Conservation (phyloP, 164 flowering plant genomes). For the Magnolia changhungtana region DNA sequence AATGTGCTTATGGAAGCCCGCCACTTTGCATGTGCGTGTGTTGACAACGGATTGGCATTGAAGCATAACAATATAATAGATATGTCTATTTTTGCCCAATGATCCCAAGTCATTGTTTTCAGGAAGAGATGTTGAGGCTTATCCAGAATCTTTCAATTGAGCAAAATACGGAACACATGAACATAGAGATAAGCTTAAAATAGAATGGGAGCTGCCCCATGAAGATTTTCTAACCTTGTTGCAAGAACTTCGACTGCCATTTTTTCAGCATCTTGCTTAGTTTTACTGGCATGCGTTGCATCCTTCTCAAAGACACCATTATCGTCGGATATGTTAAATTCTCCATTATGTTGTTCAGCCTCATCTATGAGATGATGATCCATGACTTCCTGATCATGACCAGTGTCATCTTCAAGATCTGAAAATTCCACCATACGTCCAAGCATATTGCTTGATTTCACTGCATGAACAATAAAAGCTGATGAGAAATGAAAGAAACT, state of each 20-base stretch:
- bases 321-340: slow-evolving; percentile 10
- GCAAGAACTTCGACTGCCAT: slow-evolving; percentile 60
- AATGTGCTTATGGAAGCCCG: background rate
- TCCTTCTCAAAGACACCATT: slow-evolving; percentile 11
- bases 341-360: slow-evolving; percentile 26
- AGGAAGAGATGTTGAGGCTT: too few species aligned
- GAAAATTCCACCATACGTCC: slow-evolving; percentile 9
- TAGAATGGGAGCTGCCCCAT: background rate
- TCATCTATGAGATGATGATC: slow-evolving; percentile 25
- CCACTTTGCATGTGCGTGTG: too few species aligned
- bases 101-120: background rate
- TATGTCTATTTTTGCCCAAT: too few species aligned
- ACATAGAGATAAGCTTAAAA: background rate
- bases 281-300: slow-evolving; percentile 12
- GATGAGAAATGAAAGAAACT: background rate
- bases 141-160: background rate
- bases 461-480: background rate
- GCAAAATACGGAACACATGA: background rate
- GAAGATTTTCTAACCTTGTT: slow-evolving; percentile 39
- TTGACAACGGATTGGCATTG: too few species aligned
- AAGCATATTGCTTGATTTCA: background rate
- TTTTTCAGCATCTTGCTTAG: slow-evolving; percentile 48
- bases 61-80: too few species aligned
- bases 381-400: slow-evolving; percentile 7
- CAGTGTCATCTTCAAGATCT: slow-evolving; percentile 24